A percentile compares a stretch with the other conserved stretches of the same genome.
phyloP scores from a whole-genome alignment of 129 eudicot species.

The Ambrosia artemisiifolia region DNA sequence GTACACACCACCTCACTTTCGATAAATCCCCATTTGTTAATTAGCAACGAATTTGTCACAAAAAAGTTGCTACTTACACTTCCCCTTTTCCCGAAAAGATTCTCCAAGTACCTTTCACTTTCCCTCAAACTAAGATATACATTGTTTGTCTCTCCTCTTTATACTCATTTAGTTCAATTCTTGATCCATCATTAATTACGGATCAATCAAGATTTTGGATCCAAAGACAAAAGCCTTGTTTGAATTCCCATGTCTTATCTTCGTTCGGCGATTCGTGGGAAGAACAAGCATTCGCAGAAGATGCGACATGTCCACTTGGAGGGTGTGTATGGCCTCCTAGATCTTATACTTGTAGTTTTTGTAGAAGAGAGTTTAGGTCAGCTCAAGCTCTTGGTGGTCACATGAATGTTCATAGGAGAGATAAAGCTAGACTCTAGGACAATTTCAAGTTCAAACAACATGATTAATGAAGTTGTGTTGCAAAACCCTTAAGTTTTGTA shows the following conservation, averaged over 20 bases:
- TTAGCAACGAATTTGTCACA: slow-evolving; percentile 39
- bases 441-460: slow-evolving; percentile 35
- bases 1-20: slow-evolving; percentile 54
- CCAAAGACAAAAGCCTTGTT: slow-evolving; percentile 40
- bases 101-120: slow-evolving; percentile 42
- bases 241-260: slow-evolving; percentile 35
- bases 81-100: slow-evolving; percentile 39
- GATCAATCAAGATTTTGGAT: slow-evolving; percentile 68
- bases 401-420: slow-evolving; percentile 89
- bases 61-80: slow-evolving; percentile 27
- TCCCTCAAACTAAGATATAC: slow-evolving; percentile 39
- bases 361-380: slow-evolving; percentile 81
- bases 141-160: slow-evolving; percentile 21
- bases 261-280: slow-evolving; percentile 76
- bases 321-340: slow-evolving; percentile 97
- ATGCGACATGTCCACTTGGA: slow-evolving; percentile 76
- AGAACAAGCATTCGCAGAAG: slow-evolving; percentile 91
- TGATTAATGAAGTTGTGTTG: slow-evolving; percentile 7
- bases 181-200: slow-evolving; percentile 22
- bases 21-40: slow-evolving; percentile 22
- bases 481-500: slow-evolving; percentile 25
- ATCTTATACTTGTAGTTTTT: slow-evolving; percentile 87
- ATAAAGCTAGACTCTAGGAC: slow-evolving; percentile 83
- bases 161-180: background rate
- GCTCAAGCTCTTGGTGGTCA: slow-evolving; percentile 96